Conservation (phyloP, 2,329 filamentous ascomycete genomes). For the Dactylellina drechsleri region DNA sequence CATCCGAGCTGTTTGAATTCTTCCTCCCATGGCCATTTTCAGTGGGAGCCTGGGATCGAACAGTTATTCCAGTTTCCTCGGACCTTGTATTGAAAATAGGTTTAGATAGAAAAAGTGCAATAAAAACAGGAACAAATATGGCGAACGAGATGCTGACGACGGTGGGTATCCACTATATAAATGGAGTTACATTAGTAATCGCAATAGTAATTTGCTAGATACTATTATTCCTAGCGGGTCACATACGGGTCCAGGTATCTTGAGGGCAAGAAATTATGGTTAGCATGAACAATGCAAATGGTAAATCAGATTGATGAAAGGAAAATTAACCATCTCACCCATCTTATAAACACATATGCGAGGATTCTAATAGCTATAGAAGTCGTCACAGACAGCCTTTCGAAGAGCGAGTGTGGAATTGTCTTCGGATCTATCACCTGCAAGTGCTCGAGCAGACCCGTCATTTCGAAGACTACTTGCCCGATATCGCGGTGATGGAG, state of each 20-base stretch:
- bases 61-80: conserved; percentile 69
- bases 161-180: conserved; percentile 61
- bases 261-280: conserved; percentile 53
- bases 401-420: conserved; percentile 44
- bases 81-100: conserved; percentile 69
- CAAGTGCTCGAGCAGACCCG: conserved; percentile 23
- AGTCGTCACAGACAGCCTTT: conserved; percentile 16
- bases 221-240: not conserved
- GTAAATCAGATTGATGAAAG: conserved; percentile 2
- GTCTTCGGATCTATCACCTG: conserved; percentile 45
- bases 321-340: conserved; percentile 71
- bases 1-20: conserved; percentile 28
- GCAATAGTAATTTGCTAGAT: not conserved
- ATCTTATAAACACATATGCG: conserved; percentile 70
- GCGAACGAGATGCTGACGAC: conserved; percentile 72
- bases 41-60: conserved; percentile 58
- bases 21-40: conserved; percentile 10
- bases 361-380: conserved; percentile 35
- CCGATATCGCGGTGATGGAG: too few species aligned
- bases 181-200: conserved; percentile 40
- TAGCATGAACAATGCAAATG: conserved; percentile 56
- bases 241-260: conserved; percentile 62
- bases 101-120: conserved; percentile 69
- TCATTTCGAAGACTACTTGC: conserved; percentile 13
- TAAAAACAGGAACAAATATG: conserved; percentile 73